Evolutionary conservation across 495 filamentous ascomycete species (phyloP), one percentile per base, ranked within the genome.

Genomic region (Amphirosellinia nigrospora): DNA sequence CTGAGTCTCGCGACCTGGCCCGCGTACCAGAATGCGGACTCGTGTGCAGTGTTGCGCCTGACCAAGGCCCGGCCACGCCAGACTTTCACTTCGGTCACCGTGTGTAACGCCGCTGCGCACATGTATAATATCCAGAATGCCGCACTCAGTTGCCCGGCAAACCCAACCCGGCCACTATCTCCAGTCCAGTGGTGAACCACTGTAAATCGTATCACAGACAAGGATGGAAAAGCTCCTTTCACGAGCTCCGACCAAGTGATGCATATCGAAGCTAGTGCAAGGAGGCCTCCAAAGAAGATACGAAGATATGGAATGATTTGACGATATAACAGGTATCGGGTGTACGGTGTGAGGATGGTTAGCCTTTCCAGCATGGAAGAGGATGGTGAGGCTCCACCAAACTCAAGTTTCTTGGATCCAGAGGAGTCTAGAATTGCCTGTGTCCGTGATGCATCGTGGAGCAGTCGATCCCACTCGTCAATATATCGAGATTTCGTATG

Each of bases 11-110:
- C 94, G 34, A 97, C 92, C 72, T 97, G 92, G 36, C 90, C 89
- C 11, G 93, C 90, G 79, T 97, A 99, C 93, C 96, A 99, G 69
- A 94, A 95, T 4, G 96, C 96, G 61, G 90, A 93, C 78, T 97
- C 95, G 41, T 89, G 89, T 63, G 95, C 95, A 0, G 96, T 99
- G 72, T 94, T 94, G 67, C 96, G 89, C 56, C 87, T 90, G 48
- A 98, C 95, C 19, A 99, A 84, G 1, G 95, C 95, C 30, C 96
- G 89, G 59, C 95, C 94, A 63, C 96, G 91, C 96, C 96, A 99
- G 36, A 97, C 92, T 74, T 95, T 95, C 74, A 95, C 93, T 72
- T 95, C 92, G 48, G 89, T 91, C 71, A 99, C 88, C 43, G 93
- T 93, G 66, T 89, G 91, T 52, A 98, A 87, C 8, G 95, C 93